Evolutionary conservation across 108 stramenopile species (phyloP).

Genomic region (Fragilaria crotonensis): DNA sequence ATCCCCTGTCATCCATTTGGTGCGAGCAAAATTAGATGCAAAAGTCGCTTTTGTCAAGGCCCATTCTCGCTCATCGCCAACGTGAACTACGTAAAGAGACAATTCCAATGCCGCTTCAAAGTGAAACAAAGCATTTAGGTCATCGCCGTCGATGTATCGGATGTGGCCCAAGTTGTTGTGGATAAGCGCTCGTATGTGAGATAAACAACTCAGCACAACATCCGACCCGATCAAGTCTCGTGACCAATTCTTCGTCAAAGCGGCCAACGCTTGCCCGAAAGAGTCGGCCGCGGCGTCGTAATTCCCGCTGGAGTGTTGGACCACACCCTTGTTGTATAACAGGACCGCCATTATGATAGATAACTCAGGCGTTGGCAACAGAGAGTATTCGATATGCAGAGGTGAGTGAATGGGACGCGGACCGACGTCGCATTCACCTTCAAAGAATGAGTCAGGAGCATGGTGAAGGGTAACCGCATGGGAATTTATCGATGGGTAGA

Average conservation of each 20-base stretch:
- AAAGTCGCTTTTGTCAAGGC: conserved; percentile 22
- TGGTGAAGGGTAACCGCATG: not conserved
- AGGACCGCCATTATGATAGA: conserved; percentile 19
- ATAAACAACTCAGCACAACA: not conserved
- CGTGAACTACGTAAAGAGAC: not conserved
- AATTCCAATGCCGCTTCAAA: conserved; percentile 26
- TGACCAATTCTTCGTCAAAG: conserved; percentile 13
- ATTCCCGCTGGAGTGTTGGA: conserved; percentile 18
- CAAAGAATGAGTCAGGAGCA: conserved; percentile 3
- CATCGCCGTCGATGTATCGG: conserved; percentile 20
- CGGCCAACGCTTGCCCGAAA: conserved; percentile 5
- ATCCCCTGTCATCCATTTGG: conserved; percentile 28
- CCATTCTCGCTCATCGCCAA: conserved; percentile 6
- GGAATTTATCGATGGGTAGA: not conserved
- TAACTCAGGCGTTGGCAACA: not conserved
- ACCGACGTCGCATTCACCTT: conserved; percentile 47
- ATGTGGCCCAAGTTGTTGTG: conserved; percentile 46
- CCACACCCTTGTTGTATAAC: conserved; percentile 32
- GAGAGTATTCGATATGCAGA: conserved; percentile 7
- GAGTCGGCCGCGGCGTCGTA: not conserved
- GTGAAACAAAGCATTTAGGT: conserved; percentile 17
- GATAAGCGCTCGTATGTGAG: conserved; percentile 23
- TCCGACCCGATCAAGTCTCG: not conserved
- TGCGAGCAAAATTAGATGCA: conserved; percentile 38
- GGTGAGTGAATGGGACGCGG: conserved; percentile 18